Evolutionary conservation across 192 early-diverging fungal species (phyloP), one percentile per base, ranked within the genome.

Genomic region (Tieghemiomyces parasiticus): DNA sequence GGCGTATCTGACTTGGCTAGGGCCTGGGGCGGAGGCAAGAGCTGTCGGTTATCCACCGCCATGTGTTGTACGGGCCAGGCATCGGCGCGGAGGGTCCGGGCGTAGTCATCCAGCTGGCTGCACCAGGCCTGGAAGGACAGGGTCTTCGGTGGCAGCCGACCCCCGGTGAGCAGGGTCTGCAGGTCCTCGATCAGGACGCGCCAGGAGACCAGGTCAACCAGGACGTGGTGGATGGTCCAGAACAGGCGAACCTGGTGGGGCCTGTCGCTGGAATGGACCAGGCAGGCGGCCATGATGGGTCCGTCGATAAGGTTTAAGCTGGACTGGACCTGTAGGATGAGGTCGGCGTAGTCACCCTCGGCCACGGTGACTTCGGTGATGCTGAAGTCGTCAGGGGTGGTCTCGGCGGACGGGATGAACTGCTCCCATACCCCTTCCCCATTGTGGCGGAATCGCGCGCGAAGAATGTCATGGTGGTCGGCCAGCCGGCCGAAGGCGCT

Each of bases 161-260:
- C 28, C 16, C 55, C 61, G 14, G 28, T 29, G 35, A 47, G 2
- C 3, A 67, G 25, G 28, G 53, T 62, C 22, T 63, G 12, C 2
- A 67, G 32, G 47, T 67, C 63, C 38, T 67, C 66, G 20, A 67
- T 30, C 55, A 67, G 14, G 45, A 67, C 56, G 26, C 66, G 61
- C 66, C 66, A 67, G 8, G 66, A 67, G 16, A 67, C 62, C 16
- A 61, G 44, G 58, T 67, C 66, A 3, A 67, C 30, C 38, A 67
- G 53, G 14, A 65, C 47, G 46, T 67, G 66, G 51, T 67, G 66
- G 31, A 67, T 46, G 20, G 52, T 58, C 25, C 66, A 25, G 29
- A 66, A 33, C 20, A 67, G 31, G 14, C 38, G 63, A 30, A 60
- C 54, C n/a, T 61, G 42, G 48, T 65, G 32, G 2, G 35, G 22